A percentile compares a stretch with the other conserved stretches of the same genome.
Evolutionary conservation across 345 rosid genomes (phyloP).

Genomic region (Firmiana major): DNA sequence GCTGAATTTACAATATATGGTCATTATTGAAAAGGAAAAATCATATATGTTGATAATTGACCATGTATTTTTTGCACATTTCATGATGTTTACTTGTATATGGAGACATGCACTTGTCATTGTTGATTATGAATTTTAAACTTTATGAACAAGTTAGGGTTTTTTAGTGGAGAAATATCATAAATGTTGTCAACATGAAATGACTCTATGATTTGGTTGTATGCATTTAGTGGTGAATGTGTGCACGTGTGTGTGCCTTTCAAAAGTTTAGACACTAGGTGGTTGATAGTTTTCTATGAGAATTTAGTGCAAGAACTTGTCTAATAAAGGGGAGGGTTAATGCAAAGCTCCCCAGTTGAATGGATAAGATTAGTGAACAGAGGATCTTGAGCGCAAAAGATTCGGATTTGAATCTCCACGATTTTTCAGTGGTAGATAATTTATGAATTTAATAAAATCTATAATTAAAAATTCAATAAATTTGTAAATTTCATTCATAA

Average conservation of each 20-base stretch:
- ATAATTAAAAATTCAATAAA: too few relatives aligned
- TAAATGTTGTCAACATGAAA: slow-evolving; percentile 2
- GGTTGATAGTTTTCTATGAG: slow-evolving; percentile 1
- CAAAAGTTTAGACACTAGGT: neutral
- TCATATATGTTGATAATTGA: neutral
- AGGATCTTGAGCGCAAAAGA: too few relatives aligned
- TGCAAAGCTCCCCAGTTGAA: neutral
- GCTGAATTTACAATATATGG: neutral
- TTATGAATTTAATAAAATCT: too few relatives aligned
- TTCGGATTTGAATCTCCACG: too few relatives aligned
- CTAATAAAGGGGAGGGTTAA: neutral
- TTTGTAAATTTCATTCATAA: too few relatives aligned
- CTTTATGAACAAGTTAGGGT: neutral
- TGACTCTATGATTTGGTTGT: slow-evolving; percentile 12
- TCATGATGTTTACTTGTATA: neutral
- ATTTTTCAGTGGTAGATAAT: too few relatives aligned
- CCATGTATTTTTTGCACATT: neutral
- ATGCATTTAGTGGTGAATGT: slow-evolving; percentile 7
- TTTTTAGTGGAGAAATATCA: neutral
- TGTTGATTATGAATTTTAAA: too few relatives aligned
- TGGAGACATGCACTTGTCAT: neutral
- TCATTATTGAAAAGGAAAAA: too few relatives aligned
- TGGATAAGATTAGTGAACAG: neutral
- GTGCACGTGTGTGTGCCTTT: slow-evolving; percentile 1
- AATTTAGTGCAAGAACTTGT: neutral